Evolutionary conservation across 2,329 filamentous ascomycete species (phyloP), one percentile per base, ranked within the genome.

Genomic region (Colletotrichum tanaceti): DNA sequence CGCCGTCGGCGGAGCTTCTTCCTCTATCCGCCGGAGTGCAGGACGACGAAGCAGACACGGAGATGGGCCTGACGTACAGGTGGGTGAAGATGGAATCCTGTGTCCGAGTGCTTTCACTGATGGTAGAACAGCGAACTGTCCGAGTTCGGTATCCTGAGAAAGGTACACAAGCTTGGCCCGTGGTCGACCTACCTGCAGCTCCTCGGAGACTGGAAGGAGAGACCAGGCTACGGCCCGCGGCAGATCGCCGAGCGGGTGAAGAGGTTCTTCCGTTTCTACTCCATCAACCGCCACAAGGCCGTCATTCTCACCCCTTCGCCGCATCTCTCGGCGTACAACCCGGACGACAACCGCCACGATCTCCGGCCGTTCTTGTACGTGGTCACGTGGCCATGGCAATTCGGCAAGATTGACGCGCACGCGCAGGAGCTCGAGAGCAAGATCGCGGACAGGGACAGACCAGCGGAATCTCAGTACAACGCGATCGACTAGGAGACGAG

Each of bases 281-380:
- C 85, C 0, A 87, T 90, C 72, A 91, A 91, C 73, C 79, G 89
- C 11, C 89, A 91, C 76, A 91, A 91, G 78, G 84, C 86, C 76
- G 89, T 87, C 1, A 84, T 86, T 10, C 77, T 89, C 58, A 90
- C 88, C 1, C 88, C 88, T 0, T 82, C 81, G 32, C 81, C 87
- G 58, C 87, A 89, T 71, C 68, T 79, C 9, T 78, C 76, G 53
- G 73, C 76, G 11, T 78, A 78, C 65, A 79, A 78, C 20, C 54
- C 63, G 79, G 80, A 82, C 58, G 80, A 82, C 72, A 80, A 83
- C 68, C 72, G 79, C 9, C 75, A 74, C 53, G 79, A 82, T 68
- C 69, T 82, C 52, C 74, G 81, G 11, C 81, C 80, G 3, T 83
- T 82, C 65, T 72, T 83, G 64, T 83, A 57, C 22, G 54, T 57